Conservation (phyloP, 192 early-diverging fungal species). For the Dispira parvispora region DNA sequence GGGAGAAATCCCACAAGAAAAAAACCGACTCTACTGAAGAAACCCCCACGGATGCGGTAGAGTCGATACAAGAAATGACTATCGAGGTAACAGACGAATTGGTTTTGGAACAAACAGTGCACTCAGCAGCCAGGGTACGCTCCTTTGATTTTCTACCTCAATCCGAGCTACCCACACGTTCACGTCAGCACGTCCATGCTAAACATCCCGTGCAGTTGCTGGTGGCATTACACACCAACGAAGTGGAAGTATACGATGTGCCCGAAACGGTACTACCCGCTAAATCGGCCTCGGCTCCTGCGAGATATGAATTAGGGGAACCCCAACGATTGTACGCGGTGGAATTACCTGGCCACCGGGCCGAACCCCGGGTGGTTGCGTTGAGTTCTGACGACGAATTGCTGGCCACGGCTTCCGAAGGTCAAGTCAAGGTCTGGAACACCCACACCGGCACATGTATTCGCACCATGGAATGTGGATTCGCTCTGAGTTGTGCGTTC, state of each 20-base stretch:
- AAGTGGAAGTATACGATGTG: constrained; percentile 59
- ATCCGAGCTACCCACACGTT: not conserved
- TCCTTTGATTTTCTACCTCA: constrained; percentile 58
- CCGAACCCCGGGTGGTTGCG: constrained; percentile 78
- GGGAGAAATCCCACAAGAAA: constrained; percentile 43
- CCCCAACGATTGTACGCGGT: constrained; percentile 48
- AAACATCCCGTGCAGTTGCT: constrained; percentile 29
- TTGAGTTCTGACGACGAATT: constrained; percentile 79
- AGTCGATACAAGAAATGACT: too few relatives aligned
- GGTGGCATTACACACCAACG: constrained; percentile 66
- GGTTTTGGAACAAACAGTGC: constrained; percentile 26
- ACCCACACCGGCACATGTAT: constrained; percentile 64
- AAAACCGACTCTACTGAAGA: constrained; percentile 26
- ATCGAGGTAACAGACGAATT: too few relatives aligned
- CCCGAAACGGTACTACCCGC: constrained; percentile 36
- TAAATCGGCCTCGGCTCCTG: constrained; percentile 42
- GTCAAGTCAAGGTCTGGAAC: constrained; percentile 82
- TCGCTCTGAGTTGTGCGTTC: constrained; percentile 83
- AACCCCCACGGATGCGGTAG: not conserved
- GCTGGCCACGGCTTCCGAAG: constrained; percentile 71
- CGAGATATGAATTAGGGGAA: constrained; percentile 11
- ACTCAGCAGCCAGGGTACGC: constrained; percentile 59
- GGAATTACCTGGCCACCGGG: constrained; percentile 77
- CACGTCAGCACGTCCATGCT: not conserved
- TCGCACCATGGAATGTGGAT: constrained; percentile 79